Evolutionary conservation across 108 stramenopile genomes (phyloP), one percentile per base, ranked within the genome.

Genomic region (Pseudonitzschia pungens): DNA sequence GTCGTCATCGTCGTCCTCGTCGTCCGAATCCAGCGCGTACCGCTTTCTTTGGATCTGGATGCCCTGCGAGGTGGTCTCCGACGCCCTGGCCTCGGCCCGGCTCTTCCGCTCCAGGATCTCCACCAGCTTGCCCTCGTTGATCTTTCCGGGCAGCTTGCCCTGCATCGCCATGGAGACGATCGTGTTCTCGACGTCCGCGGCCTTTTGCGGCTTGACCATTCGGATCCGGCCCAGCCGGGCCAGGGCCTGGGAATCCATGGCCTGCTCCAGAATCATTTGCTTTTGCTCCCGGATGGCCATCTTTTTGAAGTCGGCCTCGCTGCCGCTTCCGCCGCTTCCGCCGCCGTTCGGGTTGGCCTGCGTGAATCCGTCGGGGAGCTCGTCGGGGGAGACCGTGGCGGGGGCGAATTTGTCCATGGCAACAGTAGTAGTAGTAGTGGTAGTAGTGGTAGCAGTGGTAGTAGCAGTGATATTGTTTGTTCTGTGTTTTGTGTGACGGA

Each of bases 1-100:
- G 72, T 94, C 93, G 69, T 92, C 93, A 67, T 92, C 87, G 59
- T 95, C 89, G 68, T 92, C 83, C 28, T 95, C 94, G 68, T 90
- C 91, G 73, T 92, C 92, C 0, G 89, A 90, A 82, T 95, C 94
- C 77, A 95, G 83, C n/a, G 90, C 83, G 74, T 95, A 92, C 65
- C 84, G 83, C 68, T 92, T 95, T 70, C 94, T 74, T 60, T 95
- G 91, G 74, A 95, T 95, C 53, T 71, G 88, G 55, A 95, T 91
- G 53, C 81, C 82, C 27, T 50, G 77, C 52, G 58, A 72, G 53
- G 18, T 68, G 68, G 40, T 73, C 64, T 62, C 69, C 74, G 73
- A 75, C 64, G 48, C 72, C 20, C 71, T 83, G 12, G 78, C 84
- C 31, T 84, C 74, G 0, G 45, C 18, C 6, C 60, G 59, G 33